Evolutionary conservation across 352 stramenopile species (phyloP).

Genomic region (Phytophthora brassicae): DNA sequence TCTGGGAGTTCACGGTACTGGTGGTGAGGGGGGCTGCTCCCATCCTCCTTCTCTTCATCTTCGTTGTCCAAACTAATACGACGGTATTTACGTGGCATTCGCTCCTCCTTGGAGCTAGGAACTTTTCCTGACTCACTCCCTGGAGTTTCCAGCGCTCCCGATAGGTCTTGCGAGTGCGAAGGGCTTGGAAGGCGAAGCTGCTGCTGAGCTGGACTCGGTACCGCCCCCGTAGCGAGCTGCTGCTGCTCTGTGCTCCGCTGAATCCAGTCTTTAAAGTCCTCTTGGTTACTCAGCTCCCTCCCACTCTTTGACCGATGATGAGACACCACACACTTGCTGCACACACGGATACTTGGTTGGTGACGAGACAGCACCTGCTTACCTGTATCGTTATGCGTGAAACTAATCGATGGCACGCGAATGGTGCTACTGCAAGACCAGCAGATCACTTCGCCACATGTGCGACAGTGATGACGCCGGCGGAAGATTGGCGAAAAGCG

Average conservation of each 20-base stretch:
- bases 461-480: constrained; percentile 86
- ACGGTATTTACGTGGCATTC: constrained; percentile 53
- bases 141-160: constrained; percentile 35
- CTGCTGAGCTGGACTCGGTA: constrained; percentile 30
- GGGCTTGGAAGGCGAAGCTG: constrained; percentile 54
- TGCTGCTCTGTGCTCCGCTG: constrained; percentile 61
- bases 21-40: constrained; percentile 29
- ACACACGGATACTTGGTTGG: constrained; percentile 83
- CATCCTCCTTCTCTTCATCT: constrained; percentile 67
- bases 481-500: constrained; percentile 86
- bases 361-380: constrained; percentile 79
- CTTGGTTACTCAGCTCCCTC: constrained; percentile 71
- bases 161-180: constrained; percentile 70
- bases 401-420: constrained; percentile 81
- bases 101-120: constrained; percentile 30
- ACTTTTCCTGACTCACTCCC: constrained; percentile 25
- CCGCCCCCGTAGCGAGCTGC: constrained; percentile 29
- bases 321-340: constrained; percentile 78
- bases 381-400: constrained; percentile 79
- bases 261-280: constrained; percentile 84
- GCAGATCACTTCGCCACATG: constrained; percentile 88
- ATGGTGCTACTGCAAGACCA: constrained; percentile 88
- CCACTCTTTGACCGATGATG: constrained; percentile 78
- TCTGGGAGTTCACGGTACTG: constrained; percentile 38
- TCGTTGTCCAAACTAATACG: constrained; percentile 68